Percentiles rank a stretch among this genome's conserved stretches.
These are phyloP conservation scores for Heliocybe sulcata DNA, from an alignment of 1,284 basidiomycete genomes.

Conservation along the genomic window DNA sequence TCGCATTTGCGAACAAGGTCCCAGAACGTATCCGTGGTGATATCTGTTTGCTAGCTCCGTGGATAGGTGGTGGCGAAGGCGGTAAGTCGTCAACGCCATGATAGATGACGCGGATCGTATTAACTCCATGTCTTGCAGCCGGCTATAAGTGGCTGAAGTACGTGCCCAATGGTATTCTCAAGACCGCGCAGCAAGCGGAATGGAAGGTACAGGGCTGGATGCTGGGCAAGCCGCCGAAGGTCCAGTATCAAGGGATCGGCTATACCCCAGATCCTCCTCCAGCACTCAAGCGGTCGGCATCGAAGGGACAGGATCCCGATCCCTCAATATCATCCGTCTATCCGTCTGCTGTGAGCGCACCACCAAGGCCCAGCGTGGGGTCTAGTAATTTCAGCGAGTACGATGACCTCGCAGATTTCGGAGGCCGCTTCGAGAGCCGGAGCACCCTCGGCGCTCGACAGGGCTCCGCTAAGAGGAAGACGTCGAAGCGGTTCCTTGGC, in stretches of 20 bases:
- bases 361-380: constrained; percentile 50
- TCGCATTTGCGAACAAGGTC: constrained; percentile 76
- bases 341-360: constrained; percentile 9
- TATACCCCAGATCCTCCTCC: constrained; percentile 37
- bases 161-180: constrained; percentile 88
- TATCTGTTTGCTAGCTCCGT: constrained; percentile 90
- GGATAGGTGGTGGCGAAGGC: constrained; percentile 87
- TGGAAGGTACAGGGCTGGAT: constrained; percentile 97
- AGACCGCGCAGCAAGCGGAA: constrained; percentile 94
- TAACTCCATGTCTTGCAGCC: constrained; percentile 27
- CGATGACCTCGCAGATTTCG: constrained; percentile 77
- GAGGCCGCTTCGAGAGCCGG: constrained; percentile 73
- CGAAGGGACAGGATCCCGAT: neutral
- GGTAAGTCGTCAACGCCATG: constrained; percentile 44
- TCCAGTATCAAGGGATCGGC: constrained; percentile 75
- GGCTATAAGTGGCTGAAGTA: constrained; percentile 97
- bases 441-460: constrained; percentile 54
- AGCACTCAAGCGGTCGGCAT: neutral
- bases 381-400: constrained; percentile 75
- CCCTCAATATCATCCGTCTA: neutral
- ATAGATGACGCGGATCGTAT: neutral
- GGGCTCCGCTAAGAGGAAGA: constrained; percentile 38
- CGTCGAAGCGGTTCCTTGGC: constrained; percentile 58
- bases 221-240: constrained; percentile 87
- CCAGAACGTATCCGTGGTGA: constrained; percentile 78